Evolutionary conservation across 208 protist genomes (phyloP), one percentile per base, ranked within the genome.

Genomic region (Trypanosoma lewisi): DNA sequence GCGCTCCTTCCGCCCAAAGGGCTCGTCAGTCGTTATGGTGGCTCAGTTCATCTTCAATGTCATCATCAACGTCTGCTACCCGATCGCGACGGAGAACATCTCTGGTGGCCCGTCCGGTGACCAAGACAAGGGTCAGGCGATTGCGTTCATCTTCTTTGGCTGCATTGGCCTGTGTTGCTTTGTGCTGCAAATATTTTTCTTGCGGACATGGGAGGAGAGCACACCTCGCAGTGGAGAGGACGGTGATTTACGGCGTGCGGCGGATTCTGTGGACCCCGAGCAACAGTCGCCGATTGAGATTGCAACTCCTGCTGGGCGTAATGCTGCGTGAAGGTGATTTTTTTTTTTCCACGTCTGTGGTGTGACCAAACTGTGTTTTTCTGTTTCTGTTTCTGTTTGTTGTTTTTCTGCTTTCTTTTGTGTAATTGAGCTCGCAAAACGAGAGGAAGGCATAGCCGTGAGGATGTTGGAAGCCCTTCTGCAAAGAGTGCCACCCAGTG

Each of bases 111-210:
- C 74, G 50, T 89, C 81, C 27, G 85, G 83, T 41, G 71, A 89
- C 70, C 85, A 89, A 78, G 80, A 95, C 65, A 95, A 95, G 78
- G 89, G 89, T 16, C 80, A 91, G 80, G 57, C 83, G n/a, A 70
- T 95, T 42, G 75, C 75, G 44, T 95, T 95, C 82, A 92, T 95
- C 63, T 85, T 95, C 73, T 95, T 95, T 54, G 85, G 85, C 30
- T 28, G 73, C 21, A 31, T 89, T 28, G 89, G 85, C 41, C 23
- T 85, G 14, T 44, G 89, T 21, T 91, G 85, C 74, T 89, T 85
- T 55, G 62, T 92, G 8, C 54, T 91, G 31, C 67, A 90, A 74
- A 11, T 87, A 39, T 83, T 89, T 72, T 94, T 91, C 77, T 65
- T 91, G 45, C 69, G 80, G 52, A 82, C 80, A 57, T 94, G 83